A percentile compares a stretch with the other conserved stretches of the same genome.
phyloP scores from a whole-genome alignment of 257 asterid species.

The Primulina eburnea region DNA sequence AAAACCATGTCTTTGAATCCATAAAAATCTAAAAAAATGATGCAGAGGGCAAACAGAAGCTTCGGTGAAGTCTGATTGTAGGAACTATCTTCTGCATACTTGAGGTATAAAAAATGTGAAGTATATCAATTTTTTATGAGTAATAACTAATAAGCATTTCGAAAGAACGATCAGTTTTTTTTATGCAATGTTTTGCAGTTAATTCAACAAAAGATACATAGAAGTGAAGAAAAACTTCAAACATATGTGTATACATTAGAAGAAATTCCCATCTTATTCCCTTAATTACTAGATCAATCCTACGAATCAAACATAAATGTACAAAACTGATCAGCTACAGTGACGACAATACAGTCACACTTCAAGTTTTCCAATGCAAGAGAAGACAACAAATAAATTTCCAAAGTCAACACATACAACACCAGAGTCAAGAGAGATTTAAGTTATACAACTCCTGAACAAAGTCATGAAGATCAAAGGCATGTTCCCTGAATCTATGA shows the following conservation, averaged over 20 bases:
- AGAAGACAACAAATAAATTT: neutral
- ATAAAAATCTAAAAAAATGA: neutral
- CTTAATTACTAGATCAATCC: neutral
- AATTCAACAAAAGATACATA: neutral
- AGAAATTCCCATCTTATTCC: neutral
- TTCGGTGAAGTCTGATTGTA: neutral
- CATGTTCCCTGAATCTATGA: too few species aligned
- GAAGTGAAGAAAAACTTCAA: neutral
- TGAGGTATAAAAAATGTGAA: neutral
- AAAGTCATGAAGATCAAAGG: too few species aligned
- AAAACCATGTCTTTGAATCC: neutral
- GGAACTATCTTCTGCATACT: neutral
- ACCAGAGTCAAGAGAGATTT: neutral
- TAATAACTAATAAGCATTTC: neutral
- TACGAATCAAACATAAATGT: neutral
- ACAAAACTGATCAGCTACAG: neutral
- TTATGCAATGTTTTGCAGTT: neutral
- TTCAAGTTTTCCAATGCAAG: neutral
- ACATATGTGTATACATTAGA: neutral
- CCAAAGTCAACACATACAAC: neutral
- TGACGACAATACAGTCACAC: neutral
- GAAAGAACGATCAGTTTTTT: neutral
- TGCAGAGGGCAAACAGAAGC: slow-evolving; percentile 4
- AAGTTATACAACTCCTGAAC: too few species aligned
- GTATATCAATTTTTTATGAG: neutral